Evolutionary conservation across 306 rosid species (phyloP), one percentile per base, ranked within the genome.

Genomic region (Herpetospermum pedunculosum): DNA sequence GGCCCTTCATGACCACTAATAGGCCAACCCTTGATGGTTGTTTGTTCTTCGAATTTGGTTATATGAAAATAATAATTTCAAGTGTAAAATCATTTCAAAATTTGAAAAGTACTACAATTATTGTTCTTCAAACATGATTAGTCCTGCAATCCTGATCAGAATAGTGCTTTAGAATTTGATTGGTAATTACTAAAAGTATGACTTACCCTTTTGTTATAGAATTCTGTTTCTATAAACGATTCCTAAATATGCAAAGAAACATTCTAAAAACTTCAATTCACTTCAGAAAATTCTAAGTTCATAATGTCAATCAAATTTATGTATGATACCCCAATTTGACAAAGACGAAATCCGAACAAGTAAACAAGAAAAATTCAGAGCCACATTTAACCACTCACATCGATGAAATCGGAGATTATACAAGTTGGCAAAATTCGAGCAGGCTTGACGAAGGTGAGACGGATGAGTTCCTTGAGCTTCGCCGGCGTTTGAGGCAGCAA

Each of bases 401-500:
- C 73, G 72, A 91, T 91, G 82, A 84, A 91, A 82, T 88, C 97
- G 29, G 78, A 37, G 64, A 91, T 87, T 69, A 91, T 79, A 75
- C 77, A 87, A 76, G 86, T 40, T n/a, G 97, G 97, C 10, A 88
- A 59, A 14, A 67, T 78, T 67, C 80, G 82, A 11, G 78, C 41
- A 13, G 94, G 94, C 77, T 78, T 88, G 18, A 78, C 88, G 80
- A 88, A 88, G 5, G 97, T 84, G 40, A 84, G 23, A 37, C 76
- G 77, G 80, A 91, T 73, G 79, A 91, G 72, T 44, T 85, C 88
- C 84, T 87, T 78, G 3, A 91, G 83, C 64, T 83, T 88, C 16
- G 84, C 84, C 0, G 97, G 90, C 1, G 92, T 88, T 16, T 91
- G 92, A 0, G 97, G 94, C 69, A 91, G 58, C 81, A 91, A 78